phyloP scores from a whole-genome alignment of 1,284 basidiomycete genomes.

The Microbotryum lychnidis-dioicae region DNA sequence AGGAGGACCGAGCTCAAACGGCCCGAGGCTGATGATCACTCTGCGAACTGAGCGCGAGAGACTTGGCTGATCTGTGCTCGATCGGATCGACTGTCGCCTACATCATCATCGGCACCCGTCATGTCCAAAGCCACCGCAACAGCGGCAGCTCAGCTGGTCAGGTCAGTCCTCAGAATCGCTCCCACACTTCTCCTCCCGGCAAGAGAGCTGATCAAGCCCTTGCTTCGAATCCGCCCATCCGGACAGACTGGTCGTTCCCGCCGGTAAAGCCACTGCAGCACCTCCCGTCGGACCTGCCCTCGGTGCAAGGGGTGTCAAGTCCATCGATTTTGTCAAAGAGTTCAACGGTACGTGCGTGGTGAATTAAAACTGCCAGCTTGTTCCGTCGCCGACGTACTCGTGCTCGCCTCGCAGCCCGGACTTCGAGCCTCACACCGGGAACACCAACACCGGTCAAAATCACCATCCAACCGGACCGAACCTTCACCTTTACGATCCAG shows the following conservation, averaged over 20 bases:
- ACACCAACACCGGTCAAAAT: slow-evolving; percentile 85
- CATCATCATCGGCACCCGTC: not conserved
- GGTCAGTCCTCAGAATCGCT: slow-evolving; percentile 5
- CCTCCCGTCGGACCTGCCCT: slow-evolving; percentile 95
- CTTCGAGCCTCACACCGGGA: slow-evolving; percentile 77
- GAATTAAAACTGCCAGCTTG: not conserved
- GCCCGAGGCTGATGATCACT: no score
- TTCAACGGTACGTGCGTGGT: slow-evolving; percentile 39
- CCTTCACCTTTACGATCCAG: slow-evolving; percentile 87
- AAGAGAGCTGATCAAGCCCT: not conserved
- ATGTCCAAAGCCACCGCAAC: slow-evolving; percentile 56
- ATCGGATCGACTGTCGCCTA: no score
- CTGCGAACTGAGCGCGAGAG: no score
- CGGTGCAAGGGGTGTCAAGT: slow-evolving; percentile 96
- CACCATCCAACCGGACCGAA: slow-evolving; percentile 85
- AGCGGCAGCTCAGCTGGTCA: slow-evolving; percentile 38
- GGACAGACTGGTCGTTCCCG: slow-evolving; percentile 67
- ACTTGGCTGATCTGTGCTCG: no score
- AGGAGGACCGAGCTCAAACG: no score
- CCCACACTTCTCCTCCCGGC: not conserved
- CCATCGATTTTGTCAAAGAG: slow-evolving; percentile 99
- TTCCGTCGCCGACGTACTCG: not conserved
- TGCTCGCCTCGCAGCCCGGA: slow-evolving; percentile 62
- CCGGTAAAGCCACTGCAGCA: slow-evolving; percentile 90
- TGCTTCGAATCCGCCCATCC: not conserved